These are phyloP conservation scores for Epichloe baconii DNA, from an alignment of 2,329 filamentous ascomycete species.

Conservation along the genomic window DNA sequence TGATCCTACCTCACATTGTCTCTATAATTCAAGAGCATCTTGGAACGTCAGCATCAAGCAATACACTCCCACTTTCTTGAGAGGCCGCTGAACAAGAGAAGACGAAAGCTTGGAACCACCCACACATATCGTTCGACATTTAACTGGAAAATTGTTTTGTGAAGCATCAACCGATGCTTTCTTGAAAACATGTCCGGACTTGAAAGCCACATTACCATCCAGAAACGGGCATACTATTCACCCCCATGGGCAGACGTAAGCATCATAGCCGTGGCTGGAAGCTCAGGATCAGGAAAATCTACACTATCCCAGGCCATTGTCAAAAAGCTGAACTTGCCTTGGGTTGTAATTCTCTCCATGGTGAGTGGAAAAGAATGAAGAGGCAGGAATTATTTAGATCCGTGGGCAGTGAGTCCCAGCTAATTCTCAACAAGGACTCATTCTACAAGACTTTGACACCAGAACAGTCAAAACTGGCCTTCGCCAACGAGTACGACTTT, in stretches of 20 bases:
- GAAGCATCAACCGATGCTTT: neutral
- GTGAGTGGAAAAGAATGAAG: slow-evolving; percentile 32
- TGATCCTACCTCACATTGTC: neutral
- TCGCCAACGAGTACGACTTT: slow-evolving; percentile 89
- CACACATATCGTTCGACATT: neutral
- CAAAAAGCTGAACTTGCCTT: slow-evolving; percentile 77
- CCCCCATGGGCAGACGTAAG: slow-evolving; percentile 94
- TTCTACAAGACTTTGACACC: slow-evolving; percentile 85
- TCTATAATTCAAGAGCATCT: neutral
- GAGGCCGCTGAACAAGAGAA: neutral
- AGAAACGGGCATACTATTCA: slow-evolving; percentile 61
- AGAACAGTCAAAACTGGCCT: slow-evolving; percentile 68
- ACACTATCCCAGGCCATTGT: slow-evolving; percentile 89
- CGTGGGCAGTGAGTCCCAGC: slow-evolving; percentile 1
- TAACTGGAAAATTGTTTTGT: neutral
- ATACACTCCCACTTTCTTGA: neutral
- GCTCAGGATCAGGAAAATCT: slow-evolving; percentile 89
- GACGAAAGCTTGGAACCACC: neutral
- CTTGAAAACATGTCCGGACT: slow-evolving; percentile 16
- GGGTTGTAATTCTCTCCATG: slow-evolving; percentile 97
- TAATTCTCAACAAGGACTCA: slow-evolving; percentile 56
- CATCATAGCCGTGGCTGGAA: slow-evolving; percentile 92
- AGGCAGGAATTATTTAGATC: neutral
- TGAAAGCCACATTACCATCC: slow-evolving; percentile 34
- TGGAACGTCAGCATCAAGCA: neutral